These are phyloP conservation scores for Argentina anserina DNA, from an alignment of 306 rosid species.

Conservation along the genomic window DNA sequence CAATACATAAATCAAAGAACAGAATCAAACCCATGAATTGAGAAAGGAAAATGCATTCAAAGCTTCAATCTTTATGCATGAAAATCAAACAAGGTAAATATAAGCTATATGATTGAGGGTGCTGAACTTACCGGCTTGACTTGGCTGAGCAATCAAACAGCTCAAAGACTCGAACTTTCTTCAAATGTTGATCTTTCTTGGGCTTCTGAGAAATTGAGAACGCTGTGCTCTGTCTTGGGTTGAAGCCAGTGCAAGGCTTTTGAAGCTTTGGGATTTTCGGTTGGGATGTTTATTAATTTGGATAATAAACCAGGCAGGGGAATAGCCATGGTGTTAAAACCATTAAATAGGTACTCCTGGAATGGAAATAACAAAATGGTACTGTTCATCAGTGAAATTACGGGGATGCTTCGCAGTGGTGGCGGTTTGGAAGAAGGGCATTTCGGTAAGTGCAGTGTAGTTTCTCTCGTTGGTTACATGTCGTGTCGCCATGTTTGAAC, in stretches of 20 bases:
- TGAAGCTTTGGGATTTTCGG: conserved; percentile 3
- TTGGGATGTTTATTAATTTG: background rate
- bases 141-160: conserved; percentile 26
- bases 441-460: background rate
- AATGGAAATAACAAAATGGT: conserved; percentile 2
- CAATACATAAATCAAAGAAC: background rate
- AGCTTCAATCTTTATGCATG: background rate
- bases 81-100: background rate
- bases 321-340: conserved; percentile 18
- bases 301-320: conserved; percentile 9
- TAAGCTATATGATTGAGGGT: background rate
- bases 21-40: background rate
- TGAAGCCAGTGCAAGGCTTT: conserved; percentile 1
- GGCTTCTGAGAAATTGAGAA: background rate
- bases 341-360: conserved; percentile 40
- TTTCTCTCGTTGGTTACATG: background rate
- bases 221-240: background rate
- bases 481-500: conserved; percentile 12
- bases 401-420: background rate
- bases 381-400: conserved; percentile 26
- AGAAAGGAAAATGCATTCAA: background rate
- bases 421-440: background rate
- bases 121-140: background rate
- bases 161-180: conserved; percentile 18
- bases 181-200: background rate